Base-by-base conservation (phyloP, 345 rosid species). In the Turnera subulata region DNA sequence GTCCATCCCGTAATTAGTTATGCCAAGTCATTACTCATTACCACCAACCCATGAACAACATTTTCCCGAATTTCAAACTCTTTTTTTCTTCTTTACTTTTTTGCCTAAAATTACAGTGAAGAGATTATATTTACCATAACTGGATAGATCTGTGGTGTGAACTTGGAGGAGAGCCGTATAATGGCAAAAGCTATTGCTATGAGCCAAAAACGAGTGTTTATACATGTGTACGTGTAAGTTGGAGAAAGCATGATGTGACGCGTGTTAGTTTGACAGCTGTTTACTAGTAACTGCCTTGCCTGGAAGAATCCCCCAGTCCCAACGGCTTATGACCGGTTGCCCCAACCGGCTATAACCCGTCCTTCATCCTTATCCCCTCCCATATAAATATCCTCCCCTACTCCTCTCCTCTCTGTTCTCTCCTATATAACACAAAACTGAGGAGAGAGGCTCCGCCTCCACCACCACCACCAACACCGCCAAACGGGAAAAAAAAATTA, bases 191-290 rank as follows among this genome's bases (percentile, higher is more conserved):
- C n/a, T n/a, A n/a, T n/a, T n/a, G n/a, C n/a, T n/a, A 68, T 17
- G 50, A 72, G 46, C 49, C 56, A 32, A 14, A 13, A 47, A 35
- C n/a, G 54, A 49, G 17, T 40, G 9, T 38, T 39, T 4, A 50
- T 2, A 6, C 10, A 42, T 42, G 59, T 22, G 56, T 77, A 79
- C 84, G 85, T 81, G 87, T 66, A 73, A 59, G 66, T 20, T 64
- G 32, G 59, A 50, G 18, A 56, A 20, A 32, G 53, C 16, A 58
- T 21, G 16, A 55, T 23, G 12, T 26, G 84, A 72, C 91, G 80
- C 83, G 83, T 80, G 84, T 73, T 56, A n/a, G 15, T 20, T 70
- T 58, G 74, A 76, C 88, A 82, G 83, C 88, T 85, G 83, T 78
- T 73, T 69, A 51, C 75, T 58, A 70, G 85, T 78, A 85, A 85